Conservation (phyloP, 768 basidiomycete species). For the Suillus lakei region DNA sequence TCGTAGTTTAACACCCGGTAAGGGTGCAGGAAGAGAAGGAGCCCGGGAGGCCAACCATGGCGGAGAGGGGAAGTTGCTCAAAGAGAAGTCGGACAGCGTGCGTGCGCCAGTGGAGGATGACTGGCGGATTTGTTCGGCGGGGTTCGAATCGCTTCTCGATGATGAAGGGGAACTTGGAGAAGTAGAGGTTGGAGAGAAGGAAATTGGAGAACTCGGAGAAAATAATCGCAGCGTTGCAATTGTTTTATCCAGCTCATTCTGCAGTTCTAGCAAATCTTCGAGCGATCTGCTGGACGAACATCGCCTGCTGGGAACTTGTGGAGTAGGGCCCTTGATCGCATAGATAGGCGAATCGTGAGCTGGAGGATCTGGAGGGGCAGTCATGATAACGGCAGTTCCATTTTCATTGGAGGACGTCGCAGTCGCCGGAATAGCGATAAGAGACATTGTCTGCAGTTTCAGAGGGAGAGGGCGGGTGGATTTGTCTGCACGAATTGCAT, state of each 20-base stretch:
- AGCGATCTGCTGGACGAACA: slow-evolving; percentile 41
- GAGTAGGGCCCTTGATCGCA: slow-evolving; percentile 45
- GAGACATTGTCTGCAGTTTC: slow-evolving; percentile 9
- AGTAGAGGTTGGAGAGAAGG: background rate
- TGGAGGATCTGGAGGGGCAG: slow-evolving; percentile 7
- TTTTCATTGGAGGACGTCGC: background rate
- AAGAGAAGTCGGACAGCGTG: slow-evolving; percentile 57
- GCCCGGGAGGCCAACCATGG: slow-evolving; percentile 40
- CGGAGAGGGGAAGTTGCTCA: slow-evolving; percentile 73
- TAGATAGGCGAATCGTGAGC: slow-evolving; percentile 48
- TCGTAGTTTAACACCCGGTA: slow-evolving; percentile 21
- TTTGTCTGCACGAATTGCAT: slow-evolving; percentile 8
- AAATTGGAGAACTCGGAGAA: slow-evolving; percentile 28
- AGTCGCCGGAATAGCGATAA: background rate
- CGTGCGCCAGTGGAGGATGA: slow-evolving; percentile 33
- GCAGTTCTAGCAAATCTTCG: slow-evolving; percentile 60
- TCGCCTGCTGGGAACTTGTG: slow-evolving; percentile 10
- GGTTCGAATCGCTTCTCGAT: slow-evolving; percentile 28
- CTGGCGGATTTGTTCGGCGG: slow-evolving; percentile 14
- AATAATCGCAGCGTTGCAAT: slow-evolving; percentile 62
- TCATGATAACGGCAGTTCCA: background rate
- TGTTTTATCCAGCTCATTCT: slow-evolving; percentile 65
- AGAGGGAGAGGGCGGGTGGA: slow-evolving; percentile 1
- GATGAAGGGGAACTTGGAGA: slow-evolving; percentile 38
- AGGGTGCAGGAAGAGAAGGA: slow-evolving; percentile 23